These are phyloP conservation scores for Coniferiporia sulphurascens DNA, from an alignment of 1,284 basidiomycete species.

Conservation along the genomic window DNA sequence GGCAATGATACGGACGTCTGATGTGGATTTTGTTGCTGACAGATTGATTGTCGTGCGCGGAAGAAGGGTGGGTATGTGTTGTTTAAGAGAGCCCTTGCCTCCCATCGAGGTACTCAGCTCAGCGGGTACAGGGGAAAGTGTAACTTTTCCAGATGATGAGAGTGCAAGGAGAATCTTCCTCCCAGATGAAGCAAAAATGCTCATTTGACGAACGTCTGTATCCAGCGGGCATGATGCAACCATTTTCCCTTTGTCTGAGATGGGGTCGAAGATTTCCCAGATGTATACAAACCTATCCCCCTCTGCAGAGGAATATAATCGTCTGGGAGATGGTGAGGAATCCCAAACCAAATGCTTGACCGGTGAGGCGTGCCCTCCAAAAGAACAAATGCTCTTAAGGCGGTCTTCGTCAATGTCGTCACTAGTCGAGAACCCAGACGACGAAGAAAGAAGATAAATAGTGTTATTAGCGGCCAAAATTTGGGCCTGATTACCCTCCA, in stretches of 20 bases:
- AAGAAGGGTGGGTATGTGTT: conserved; percentile 45
- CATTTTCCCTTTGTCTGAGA: conserved; percentile 47
- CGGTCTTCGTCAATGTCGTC: conserved; percentile 33
- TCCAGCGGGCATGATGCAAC: conserved; percentile 65
- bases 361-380: conserved; percentile 65
- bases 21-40: conserved; percentile 36
- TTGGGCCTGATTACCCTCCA: conserved; percentile 31
- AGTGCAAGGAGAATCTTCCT: conserved; percentile 51
- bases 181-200: conserved; percentile 34
- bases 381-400: conserved; percentile 42
- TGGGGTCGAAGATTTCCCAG: conserved; percentile 47
- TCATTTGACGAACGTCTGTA: conserved; percentile 56
- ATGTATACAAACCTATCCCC: conserved; percentile 72
- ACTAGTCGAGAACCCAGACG: conserved; percentile 26
- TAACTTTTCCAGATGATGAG: conserved; percentile 63
- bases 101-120: conserved; percentile 38
- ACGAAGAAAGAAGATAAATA: conserved; percentile 47
- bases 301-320: conserved; percentile 69
- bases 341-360: conserved; percentile 51
- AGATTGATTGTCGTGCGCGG: conserved; percentile 45
- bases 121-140: conserved; percentile 55
- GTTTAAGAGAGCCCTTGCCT: conserved; percentile 31
- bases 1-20: conserved; percentile 42
- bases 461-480: conserved; percentile 56
- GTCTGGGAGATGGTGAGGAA: conserved; percentile 33